Evolutionary conservation across 768 basidiomycete species (phyloP).

Genomic region (Serendipita vermifera): DNA sequence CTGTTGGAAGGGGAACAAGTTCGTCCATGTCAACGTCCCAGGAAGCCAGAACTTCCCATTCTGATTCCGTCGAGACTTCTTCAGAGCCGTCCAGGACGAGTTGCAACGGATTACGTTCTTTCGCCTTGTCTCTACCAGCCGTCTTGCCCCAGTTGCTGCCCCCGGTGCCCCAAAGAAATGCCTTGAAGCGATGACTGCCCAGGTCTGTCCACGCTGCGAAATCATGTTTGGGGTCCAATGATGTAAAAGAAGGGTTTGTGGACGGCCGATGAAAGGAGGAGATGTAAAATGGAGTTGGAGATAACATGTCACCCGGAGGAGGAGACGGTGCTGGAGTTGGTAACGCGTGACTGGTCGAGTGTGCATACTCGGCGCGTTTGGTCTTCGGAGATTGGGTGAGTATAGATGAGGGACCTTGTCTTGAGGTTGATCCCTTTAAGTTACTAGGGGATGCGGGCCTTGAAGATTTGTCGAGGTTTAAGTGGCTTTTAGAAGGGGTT

Average conservation of each 20-base stretch:
- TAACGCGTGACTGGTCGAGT: slow-evolving; percentile 10
- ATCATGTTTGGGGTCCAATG: slow-evolving; percentile 42
- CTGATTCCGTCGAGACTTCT: slow-evolving; percentile 15
- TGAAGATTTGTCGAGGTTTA: no score
- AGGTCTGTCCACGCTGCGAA: slow-evolving; percentile 44
- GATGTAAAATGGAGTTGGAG: slow-evolving; percentile 58
- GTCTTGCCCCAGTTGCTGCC: slow-evolving; percentile 22
- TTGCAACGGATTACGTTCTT: slow-evolving; percentile 12
- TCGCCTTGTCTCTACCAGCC: slow-evolving; percentile 8
- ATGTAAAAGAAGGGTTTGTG: slow-evolving; percentile 62
- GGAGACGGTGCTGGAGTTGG: slow-evolving; percentile 19
- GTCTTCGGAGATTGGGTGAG: slow-evolving; percentile 10
- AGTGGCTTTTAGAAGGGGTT: slow-evolving; percentile 42
- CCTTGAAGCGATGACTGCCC: slow-evolving; percentile 37
- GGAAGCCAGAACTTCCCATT: slow-evolving; percentile 54
- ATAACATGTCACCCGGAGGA: background rate
- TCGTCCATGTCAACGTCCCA: slow-evolving; percentile 53
- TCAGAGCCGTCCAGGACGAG: slow-evolving; percentile 7
- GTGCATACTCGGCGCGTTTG: background rate
- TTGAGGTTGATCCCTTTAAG: slow-evolving; percentile 18
- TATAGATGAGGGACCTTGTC: slow-evolving; percentile 18
- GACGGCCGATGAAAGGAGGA: slow-evolving; percentile 73
- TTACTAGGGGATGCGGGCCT: background rate
- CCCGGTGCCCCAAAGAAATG: slow-evolving; percentile 48
- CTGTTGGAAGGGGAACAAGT: slow-evolving; percentile 43